Evolutionary conservation across 2,329 filamentous ascomycete genomes (phyloP), one percentile per base, ranked within the genome.

Genomic region (Colletotrichum sp.): DNA sequence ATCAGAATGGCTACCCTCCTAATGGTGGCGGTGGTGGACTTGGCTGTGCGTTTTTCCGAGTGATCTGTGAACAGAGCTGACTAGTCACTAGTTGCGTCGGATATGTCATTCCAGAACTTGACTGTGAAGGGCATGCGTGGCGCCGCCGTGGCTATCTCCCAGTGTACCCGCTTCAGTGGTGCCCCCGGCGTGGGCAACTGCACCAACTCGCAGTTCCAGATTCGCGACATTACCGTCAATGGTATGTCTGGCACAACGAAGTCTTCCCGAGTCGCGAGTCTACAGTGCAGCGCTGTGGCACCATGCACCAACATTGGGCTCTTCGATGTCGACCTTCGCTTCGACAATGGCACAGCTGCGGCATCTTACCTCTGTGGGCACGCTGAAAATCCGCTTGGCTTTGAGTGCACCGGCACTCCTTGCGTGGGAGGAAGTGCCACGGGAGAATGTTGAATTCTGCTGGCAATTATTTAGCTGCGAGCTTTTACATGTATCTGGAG

Each of bases 21-120:
- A 89, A 90, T 63, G 87, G 88, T 15, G 88, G 87, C 1, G 88
- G 88, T 6, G 88, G 87, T 3, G 88, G 88, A 2, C 79, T 86
- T 0, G 88, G 88, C 8, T 86, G 83, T 84, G 77, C 76, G 81
- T 78, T 5, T 34, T n/a, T 8, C 59, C 10, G 6, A 32, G 1
- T 32, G 59, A 24, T 62, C 9, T 13, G 6, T 52, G 44, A 52
- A 52, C 0, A 24, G 44, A 52, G 44, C 44, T 52, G 44, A 52
- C 10, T 8, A 5, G n/a, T 21, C 13, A 7, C 16, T 9, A 75
- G 72, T 75, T 28, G 72, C 67, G 5, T 75, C 72, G 7, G 49
- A 74, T 21, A 74, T 74, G 66, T 28, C 21, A 12, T 71, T 74
- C 34, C 26, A 70, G 8, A 73, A 77, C 12, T 63, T 81, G 12